Conservation (phyloP, 208 protist species). For the Acanthamoeba lenticulata region DNA sequence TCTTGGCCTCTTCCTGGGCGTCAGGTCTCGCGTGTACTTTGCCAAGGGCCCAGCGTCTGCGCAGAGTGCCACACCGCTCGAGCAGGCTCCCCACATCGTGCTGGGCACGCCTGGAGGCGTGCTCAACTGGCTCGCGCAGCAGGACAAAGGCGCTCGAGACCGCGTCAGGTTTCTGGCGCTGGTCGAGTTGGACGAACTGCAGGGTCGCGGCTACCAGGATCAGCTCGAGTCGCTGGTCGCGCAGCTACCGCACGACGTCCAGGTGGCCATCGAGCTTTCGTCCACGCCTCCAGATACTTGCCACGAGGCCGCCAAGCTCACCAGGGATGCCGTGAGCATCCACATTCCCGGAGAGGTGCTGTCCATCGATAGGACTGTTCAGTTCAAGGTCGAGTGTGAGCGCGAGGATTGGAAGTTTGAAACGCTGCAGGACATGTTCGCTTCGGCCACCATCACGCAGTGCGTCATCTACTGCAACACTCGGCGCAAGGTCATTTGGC, state of each 20-base stretch:
- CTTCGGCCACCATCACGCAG: conserved; percentile 91
- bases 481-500: conserved; percentile 95
- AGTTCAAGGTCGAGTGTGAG: conserved; percentile 98
- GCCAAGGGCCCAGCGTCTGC: conserved; percentile 91
- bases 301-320: conserved; percentile 98
- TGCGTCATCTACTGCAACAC: conserved; percentile 99
- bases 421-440: conserved; percentile 94
- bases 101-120: conserved; percentile 98
- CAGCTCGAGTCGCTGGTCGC: conserved; percentile 99
- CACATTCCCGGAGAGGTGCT: conserved; percentile 98
- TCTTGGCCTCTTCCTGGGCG: conserved; percentile 96
- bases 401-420: conserved; percentile 98
- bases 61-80: conserved; percentile 92
- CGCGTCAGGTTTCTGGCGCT: conserved; percentile 96
- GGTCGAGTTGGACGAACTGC: conserved; percentile 99
- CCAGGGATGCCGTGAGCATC: conserved; percentile 98
- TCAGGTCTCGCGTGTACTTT: conserved; percentile 81
- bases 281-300: conserved; percentile 98
- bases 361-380: conserved; percentile 99
- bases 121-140: conserved; percentile 94
- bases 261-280: conserved; percentile 98
- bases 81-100: conserved; percentile 88
- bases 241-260: conserved; percentile 94
- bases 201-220: conserved; percentile 90
- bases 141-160: conserved; percentile 79